Base-by-base conservation (phyloP, 2,329 filamentous ascomycete genomes). In the Penicillium sp. region DNA sequence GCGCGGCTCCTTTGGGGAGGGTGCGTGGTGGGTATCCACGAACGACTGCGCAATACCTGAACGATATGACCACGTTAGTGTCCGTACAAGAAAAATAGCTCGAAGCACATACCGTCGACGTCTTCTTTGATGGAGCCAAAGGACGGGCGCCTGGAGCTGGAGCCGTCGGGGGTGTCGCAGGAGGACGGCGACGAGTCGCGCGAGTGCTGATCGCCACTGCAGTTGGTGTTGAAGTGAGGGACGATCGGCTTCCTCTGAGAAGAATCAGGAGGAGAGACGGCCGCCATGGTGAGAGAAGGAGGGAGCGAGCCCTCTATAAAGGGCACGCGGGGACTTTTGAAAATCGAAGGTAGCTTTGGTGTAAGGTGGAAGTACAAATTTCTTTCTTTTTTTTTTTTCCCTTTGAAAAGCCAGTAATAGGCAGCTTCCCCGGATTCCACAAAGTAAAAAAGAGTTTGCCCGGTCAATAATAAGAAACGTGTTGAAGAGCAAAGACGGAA, bases 61-160 rank as follows among this genome's bases (percentile, higher is more conserved):
- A 44, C 13, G 42, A 35, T 24, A 35, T 6, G 23, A 47, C 7
- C 3, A 37, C 6, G 3, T 37, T 10, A 20, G 15, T 20, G 9
- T 9, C 8, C 5, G 18, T 37, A 20, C 20, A 18, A 12, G 5
- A 0, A 10, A 37, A 12, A 18, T 20, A 2, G 10, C 23, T n/a
- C 4, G n/a, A 6, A 7, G 44, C 38, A 61, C 67, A 33, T 67
- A 72, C 70, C 70, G 59, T 69, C 66, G 24, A 64, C 62, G 53
- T 72, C 71, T 62, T 74, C 71, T 57, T 72, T 72, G 61, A 74
- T 71, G 6, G 70, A 73, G 42, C 70, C 70, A 54, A 72, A 71
- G 3, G 71, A 73, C 43, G 66, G 60, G 48, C 70, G 68, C 29
- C 70, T 72, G 8, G 69, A 69, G 27, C 66, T 61, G 18, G 70